Percentiles rank a stretch among this genome's conserved stretches.
Evolutionary conservation across 345 rosid genomes (phyloP).

Genomic region (Populus tremula): DNA sequence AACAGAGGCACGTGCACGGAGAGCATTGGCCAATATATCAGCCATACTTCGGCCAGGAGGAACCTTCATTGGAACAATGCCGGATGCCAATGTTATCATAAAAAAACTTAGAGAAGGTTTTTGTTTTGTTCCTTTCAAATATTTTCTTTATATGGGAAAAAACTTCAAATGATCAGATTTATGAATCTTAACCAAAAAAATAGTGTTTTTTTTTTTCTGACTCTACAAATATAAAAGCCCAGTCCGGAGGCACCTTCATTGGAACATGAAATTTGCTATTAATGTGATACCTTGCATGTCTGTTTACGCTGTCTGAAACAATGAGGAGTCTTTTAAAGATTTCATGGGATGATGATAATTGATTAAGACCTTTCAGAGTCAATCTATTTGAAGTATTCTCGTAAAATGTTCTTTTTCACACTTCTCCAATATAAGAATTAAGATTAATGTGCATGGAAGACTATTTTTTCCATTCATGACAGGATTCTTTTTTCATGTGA

Average conservation of each 20-base stretch:
- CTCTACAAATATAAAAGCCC: not conserved
- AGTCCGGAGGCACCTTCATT: not conserved
- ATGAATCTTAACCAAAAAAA: not conserved
- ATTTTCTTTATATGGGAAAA: not conserved
- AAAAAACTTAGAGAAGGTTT: conserved; percentile 88
- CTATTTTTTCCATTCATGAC: conserved; percentile 22
- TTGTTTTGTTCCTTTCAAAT: not conserved
- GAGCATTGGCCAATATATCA: conserved; percentile 90
- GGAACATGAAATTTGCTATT: not conserved
- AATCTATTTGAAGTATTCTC: not conserved
- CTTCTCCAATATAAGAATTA: not conserved
- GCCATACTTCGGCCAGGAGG: conserved; percentile 97
- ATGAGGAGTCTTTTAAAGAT: not conserved
- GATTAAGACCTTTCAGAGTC: not conserved
- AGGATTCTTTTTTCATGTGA: conserved; percentile 27
- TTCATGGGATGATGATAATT: not conserved
- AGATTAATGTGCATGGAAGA: conserved; percentile 8
- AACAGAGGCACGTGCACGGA: conserved; percentile 84
- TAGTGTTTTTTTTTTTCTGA: not conserved
- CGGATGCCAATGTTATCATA: conserved; percentile 90
- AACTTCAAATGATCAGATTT: not conserved
- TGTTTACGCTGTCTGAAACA: not conserved
- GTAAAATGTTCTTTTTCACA: not conserved
- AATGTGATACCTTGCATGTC: no score
- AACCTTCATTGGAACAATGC: conserved; percentile 90